A percentile compares a stretch with the other conserved stretches of the same genome.
phyloP scores from a whole-genome alignment of 1,284 basidiomycete species.

The Tilletia indica region DNA sequence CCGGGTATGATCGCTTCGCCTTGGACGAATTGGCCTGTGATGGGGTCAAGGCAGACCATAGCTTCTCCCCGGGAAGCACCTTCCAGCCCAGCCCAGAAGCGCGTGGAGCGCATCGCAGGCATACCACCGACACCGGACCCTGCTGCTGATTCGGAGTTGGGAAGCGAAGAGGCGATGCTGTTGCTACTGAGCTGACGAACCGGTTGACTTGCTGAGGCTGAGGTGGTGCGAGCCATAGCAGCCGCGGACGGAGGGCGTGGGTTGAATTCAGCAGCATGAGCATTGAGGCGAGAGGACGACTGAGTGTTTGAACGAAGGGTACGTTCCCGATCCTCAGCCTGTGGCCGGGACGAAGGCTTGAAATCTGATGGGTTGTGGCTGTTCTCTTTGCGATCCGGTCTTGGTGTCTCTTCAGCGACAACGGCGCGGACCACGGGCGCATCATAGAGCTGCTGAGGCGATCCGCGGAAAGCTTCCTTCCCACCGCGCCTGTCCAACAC shows the following conservation, averaged over 20 bases:
- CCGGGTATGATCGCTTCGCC: constrained; percentile 37
- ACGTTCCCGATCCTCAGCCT: neutral
- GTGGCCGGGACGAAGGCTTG: neutral
- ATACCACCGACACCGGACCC: neutral
- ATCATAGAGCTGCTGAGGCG: constrained; percentile 10
- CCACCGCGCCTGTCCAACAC: too few relatives aligned
- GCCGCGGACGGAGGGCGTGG: constrained; percentile 23
- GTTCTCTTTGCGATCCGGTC: neutral
- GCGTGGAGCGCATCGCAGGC: constrained; percentile 36
- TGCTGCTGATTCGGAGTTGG: neutral
- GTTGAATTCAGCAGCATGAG: constrained; percentile 12
- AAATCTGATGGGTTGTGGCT: neutral
- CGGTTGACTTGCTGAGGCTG: neutral
- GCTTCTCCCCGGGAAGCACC: constrained; percentile 40
- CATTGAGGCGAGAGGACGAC: constrained; percentile 6
- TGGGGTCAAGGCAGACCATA: constrained; percentile 40
- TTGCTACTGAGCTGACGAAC: neutral
- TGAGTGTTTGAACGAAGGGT: constrained; percentile 11
- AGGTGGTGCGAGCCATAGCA: constrained; percentile 24
- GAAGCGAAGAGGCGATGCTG: neutral
- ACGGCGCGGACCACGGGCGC: neutral
- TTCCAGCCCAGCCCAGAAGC: constrained; percentile 35
- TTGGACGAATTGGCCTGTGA: constrained; percentile 32
- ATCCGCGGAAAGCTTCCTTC: neutral
- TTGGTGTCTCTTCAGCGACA: neutral